Evolutionary conservation across 1,284 basidiomycete species (phyloP), one percentile per base, ranked within the genome.

Genomic region (Lignosus rhinocerotis): DNA sequence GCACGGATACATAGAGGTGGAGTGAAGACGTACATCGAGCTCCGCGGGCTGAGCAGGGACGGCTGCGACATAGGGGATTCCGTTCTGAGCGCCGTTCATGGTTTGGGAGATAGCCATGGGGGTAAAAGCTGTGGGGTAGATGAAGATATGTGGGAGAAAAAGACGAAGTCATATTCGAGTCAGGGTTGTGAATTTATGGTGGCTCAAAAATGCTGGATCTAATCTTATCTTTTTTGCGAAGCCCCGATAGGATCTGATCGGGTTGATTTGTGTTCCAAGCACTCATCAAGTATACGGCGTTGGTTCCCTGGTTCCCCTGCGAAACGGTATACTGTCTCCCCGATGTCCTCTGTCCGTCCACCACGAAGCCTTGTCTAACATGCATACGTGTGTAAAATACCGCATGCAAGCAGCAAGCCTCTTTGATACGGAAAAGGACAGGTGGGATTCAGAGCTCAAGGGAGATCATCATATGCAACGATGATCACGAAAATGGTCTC

Each of bases 21-120:
- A 19, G n/a, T 12, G 33, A 38, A 17, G 10, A 54, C 62, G 6
- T 36, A 64, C 62, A 57, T 64, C 59, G 33, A 64, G 62, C 47
- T 61, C 55, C 3, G 62, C 62, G 30, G 59, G 59, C 9, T 60
- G 55, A 4, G 46, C 30, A 10, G 34, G 19, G 5, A 31, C 12
- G 16, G 38, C 14, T 10, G 16, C 38, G n/a, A 51, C 46, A 10
- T 51, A 44, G 16, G 21, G 25, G 6, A 6, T 30, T 41, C 42
- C 47, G 39, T 53, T 50, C 33, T 51, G 42, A n/a, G 6, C 42
- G 17, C 34, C 51, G 62, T 55, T 57, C 11, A 34, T 12, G 7
- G 48, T 32, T 33, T 59, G 48, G 3, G 57, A 19, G 32, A 64
- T 57, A n/a, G 62, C 59, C 59, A 64, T 64, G 9, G 19, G 17